phyloP scores from a whole-genome alignment of 352 stramenopile genomes.

The Peronospora belbahrii region DNA sequence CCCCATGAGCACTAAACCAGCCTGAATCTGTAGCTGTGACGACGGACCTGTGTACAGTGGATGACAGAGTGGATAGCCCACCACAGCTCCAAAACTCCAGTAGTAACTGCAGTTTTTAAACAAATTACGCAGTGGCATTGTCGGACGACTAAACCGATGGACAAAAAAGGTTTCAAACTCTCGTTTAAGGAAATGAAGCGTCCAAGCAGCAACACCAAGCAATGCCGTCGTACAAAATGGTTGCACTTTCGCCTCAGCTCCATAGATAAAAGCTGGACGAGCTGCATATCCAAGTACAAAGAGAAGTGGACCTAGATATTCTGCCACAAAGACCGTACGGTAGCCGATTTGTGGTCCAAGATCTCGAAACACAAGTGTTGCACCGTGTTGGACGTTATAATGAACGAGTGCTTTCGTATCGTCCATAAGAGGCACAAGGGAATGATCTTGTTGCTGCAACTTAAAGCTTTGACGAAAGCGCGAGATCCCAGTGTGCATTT shows the following conservation, averaged over 20 bases:
- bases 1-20: constrained; percentile 51
- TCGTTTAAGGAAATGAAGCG: constrained; percentile 81
- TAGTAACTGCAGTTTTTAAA: constrained; percentile 91
- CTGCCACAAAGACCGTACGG: constrained; percentile 79
- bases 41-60: constrained; percentile 49
- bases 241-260: constrained; percentile 27
- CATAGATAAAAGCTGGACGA: constrained; percentile 70
- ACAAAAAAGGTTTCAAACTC: constrained; percentile 86
- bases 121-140: constrained; percentile 83
- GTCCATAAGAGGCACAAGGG: constrained; percentile 37
- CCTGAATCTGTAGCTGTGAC: constrained; percentile 44
- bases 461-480: constrained; percentile 63
- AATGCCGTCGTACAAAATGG: constrained; percentile 38
- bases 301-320: constrained; percentile 81
- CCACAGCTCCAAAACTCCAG: constrained; percentile 73
- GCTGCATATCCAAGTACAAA: constrained; percentile 76
- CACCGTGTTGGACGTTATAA: constrained; percentile 45
- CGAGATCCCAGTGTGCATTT: constrained; percentile 39
- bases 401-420: constrained; percentile 47
- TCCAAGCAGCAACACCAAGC: constrained; percentile 60
- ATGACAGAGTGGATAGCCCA: constrained; percentile 81
- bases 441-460: constrained; percentile 24
- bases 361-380: constrained; percentile 68
- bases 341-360: constrained; percentile 84
- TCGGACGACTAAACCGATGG: constrained; percentile 81